Evolutionary conservation across 2,329 filamentous ascomycete species (phyloP).

Genomic region (Diaporthe sp.): DNA sequence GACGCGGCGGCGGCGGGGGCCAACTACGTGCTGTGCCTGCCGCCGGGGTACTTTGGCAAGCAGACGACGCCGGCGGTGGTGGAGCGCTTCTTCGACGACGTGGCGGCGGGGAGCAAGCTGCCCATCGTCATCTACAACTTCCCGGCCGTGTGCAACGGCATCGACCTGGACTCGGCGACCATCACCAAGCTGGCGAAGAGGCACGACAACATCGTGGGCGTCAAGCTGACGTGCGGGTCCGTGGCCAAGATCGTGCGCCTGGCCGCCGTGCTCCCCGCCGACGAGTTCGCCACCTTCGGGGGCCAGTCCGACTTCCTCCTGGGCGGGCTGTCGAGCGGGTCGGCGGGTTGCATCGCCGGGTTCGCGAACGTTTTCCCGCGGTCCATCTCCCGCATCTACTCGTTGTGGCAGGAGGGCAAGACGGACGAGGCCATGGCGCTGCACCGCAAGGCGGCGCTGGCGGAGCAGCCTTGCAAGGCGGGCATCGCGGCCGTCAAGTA

Average conservation of each 20-base stretch:
- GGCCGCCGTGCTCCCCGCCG: slow-evolving; percentile 59
- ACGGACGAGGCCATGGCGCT: slow-evolving; percentile 69
- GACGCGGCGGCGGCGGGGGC: slow-evolving; percentile 73
- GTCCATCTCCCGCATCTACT: slow-evolving; percentile 69
- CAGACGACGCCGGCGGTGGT: slow-evolving; percentile 69
- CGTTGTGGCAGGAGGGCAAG: slow-evolving; percentile 70
- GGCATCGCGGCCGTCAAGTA: slow-evolving; percentile 79
- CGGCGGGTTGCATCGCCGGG: slow-evolving; percentile 71
- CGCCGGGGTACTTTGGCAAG: slow-evolving; percentile 75
- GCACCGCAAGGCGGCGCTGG: slow-evolving; percentile 72
- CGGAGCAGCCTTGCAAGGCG: slow-evolving; percentile 74
- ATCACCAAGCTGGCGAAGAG: slow-evolving; percentile 65
- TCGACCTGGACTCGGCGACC: slow-evolving; percentile 75
- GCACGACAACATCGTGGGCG: slow-evolving; percentile 70
- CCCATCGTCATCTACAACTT: slow-evolving; percentile 78
- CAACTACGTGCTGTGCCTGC: slow-evolving; percentile 72
- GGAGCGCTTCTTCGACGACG: slow-evolving; percentile 69
- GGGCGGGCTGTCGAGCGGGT: slow-evolving; percentile 69
- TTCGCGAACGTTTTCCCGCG: slow-evolving; percentile 73
- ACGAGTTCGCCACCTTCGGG: slow-evolving; percentile 75
- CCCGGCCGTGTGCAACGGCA: slow-evolving; percentile 75
- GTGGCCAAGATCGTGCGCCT: slow-evolving; percentile 75
- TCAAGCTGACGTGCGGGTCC: slow-evolving; percentile 78
- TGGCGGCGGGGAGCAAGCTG: slow-evolving; percentile 64
- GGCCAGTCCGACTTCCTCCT: slow-evolving; percentile 81